Evolutionary conservation across 139 green algal species (phyloP).

Genomic region (Picochlorum sp.): DNA sequence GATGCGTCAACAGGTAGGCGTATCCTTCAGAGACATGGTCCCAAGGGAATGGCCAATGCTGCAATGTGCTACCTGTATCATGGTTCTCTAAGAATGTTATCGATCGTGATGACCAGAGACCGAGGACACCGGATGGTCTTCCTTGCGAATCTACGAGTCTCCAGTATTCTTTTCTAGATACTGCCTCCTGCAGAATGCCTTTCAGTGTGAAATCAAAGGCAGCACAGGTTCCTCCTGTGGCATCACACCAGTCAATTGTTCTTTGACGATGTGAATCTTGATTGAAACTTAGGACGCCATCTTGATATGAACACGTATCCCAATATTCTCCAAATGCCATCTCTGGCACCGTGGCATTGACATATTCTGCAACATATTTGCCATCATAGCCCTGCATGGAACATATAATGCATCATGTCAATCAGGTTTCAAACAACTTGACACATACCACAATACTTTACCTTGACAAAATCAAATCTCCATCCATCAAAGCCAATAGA

Average conservation of each 20-base stretch:
- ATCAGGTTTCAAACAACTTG: not conserved
- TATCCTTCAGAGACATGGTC: constrained; percentile 65
- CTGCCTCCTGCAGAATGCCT: constrained; percentile 89
- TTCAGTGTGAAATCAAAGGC: constrained; percentile 93
- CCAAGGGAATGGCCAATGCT: constrained; percentile 73
- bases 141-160: constrained; percentile 78
- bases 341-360: constrained; percentile 73
- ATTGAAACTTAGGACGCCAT: constrained; percentile 95
- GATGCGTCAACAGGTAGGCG: constrained; percentile 92
- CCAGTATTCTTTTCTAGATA: constrained; percentile 87
- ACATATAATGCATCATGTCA: not conserved
- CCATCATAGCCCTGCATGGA: constrained; percentile 31
- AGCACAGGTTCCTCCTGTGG: constrained; percentile 71
- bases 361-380: constrained; percentile 62
- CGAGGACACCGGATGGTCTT: constrained; percentile 70
- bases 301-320: constrained; percentile 89
- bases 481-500: constrained; percentile 90
- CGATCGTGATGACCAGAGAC: constrained; percentile 84
- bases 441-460: constrained; percentile 10
- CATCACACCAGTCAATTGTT: constrained; percentile 88
- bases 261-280: constrained; percentile 83
- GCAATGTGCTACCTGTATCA: constrained; percentile 62
- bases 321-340: constrained; percentile 93
- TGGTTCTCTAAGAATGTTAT: constrained; percentile 99
- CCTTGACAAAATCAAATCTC: constrained; percentile 90